phyloP scores from a whole-genome alignment of 2,329 filamentous ascomycete genomes.

The Cladophialophora exuberans region DNA sequence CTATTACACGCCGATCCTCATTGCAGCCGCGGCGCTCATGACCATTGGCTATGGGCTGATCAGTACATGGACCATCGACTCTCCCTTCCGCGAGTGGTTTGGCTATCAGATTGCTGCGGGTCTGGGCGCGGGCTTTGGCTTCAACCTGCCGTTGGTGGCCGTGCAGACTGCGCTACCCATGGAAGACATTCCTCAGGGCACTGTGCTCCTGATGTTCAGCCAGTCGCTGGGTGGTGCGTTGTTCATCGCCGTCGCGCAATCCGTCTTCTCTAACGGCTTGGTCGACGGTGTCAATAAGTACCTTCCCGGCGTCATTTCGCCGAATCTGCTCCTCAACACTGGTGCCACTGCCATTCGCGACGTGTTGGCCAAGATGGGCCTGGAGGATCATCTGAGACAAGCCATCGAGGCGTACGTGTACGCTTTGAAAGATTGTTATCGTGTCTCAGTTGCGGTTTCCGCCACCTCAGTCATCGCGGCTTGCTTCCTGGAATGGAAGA shows the following conservation, averaged over 20 bases:
- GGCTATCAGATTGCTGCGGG: conserved; percentile 38
- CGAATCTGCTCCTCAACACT: conserved; percentile 40
- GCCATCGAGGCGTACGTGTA: conserved; percentile 39
- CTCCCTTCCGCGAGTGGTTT: conserved; percentile 34
- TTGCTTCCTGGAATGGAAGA: conserved; percentile 33
- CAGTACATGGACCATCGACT: conserved; percentile 34
- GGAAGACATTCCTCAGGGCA: conserved; percentile 35
- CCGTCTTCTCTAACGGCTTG: conserved; percentile 68
- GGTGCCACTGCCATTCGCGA: conserved; percentile 49
- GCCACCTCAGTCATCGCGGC: conserved; percentile 21
- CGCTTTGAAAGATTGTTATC: conserved; percentile 27
- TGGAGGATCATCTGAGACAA: conserved; percentile 37
- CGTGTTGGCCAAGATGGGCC: conserved; percentile 36
- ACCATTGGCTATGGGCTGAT: conserved; percentile 28
- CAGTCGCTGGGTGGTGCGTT: conserved; percentile 68
- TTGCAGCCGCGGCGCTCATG: conserved; percentile 31
- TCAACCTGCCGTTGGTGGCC: conserved; percentile 38
- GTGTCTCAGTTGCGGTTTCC: conserved; percentile 24
- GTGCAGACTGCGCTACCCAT: conserved; percentile 33
- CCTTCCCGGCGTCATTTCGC: conserved; percentile 44
- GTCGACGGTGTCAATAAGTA: conserved; percentile 53
- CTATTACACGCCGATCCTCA: conserved; percentile 37
- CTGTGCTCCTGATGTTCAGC: conserved; percentile 57
- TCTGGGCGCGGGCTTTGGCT: conserved; percentile 33
- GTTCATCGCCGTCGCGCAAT: conserved; percentile 66